These are phyloP conservation scores for Blepharisma japonicum DNA, from an alignment of 73 alveolate genomes.

Conservation along the genomic window DNA sequence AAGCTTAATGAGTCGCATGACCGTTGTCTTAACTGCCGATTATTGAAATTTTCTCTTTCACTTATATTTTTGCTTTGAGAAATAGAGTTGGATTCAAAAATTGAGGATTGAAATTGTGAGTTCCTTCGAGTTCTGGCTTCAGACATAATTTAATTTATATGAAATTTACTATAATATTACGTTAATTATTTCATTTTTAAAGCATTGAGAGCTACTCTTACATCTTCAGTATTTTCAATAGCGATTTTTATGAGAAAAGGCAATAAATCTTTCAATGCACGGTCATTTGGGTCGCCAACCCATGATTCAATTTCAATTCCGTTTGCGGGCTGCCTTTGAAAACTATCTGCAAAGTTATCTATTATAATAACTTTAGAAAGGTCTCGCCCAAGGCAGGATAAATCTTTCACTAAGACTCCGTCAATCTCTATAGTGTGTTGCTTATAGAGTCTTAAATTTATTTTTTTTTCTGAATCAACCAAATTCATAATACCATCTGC, in stretches of 20 bases:
- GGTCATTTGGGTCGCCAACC: conserved; percentile 65
- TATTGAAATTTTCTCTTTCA: too few relatives aligned
- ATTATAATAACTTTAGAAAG: conserved; percentile 50
- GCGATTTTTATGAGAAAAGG: not conserved
- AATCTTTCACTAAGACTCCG: conserved; percentile 41
- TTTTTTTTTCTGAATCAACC: conserved; percentile 33
- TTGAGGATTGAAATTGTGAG: too few relatives aligned
- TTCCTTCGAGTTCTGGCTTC: too few relatives aligned
- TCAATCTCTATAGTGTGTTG: conserved; percentile 41
- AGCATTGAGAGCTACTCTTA: too few relatives aligned
- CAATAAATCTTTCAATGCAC: not conserved
- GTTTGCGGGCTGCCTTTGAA: conserved; percentile 63
- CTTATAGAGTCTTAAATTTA: conserved; percentile 41
- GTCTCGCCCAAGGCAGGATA: conserved; percentile 57
- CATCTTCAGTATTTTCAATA: not conserved
- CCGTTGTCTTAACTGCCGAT: too few relatives aligned
- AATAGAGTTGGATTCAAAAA: too few relatives aligned
- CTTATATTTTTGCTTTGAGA: too few relatives aligned
- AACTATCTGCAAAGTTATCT: conserved; percentile 67
- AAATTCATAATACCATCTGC: conserved; percentile 56
- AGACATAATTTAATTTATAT: too few relatives aligned
- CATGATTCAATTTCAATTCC: conserved; percentile 61
- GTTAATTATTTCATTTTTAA: too few relatives aligned
- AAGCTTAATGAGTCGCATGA: too few relatives aligned
- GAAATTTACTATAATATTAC: too few relatives aligned